Conservation (phyloP, 2,329 filamentous ascomycete genomes). For the Cryphonectria carpinicola region DNA sequence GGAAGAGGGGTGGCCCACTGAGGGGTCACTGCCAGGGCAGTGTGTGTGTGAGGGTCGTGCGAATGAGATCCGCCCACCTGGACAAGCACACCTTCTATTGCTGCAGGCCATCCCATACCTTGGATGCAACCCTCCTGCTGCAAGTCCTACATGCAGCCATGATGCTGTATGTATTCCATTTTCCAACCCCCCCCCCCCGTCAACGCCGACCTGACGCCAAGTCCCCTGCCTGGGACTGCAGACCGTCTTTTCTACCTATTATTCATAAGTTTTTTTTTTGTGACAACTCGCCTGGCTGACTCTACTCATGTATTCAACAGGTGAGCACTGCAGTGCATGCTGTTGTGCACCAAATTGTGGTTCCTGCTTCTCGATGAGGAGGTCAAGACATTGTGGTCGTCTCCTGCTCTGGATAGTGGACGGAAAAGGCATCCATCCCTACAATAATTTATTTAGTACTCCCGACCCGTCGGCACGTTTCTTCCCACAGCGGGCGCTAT, state of each 20-base stretch:
- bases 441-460: neutral
- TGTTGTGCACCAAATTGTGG: neutral
- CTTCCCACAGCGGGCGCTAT: neutral
- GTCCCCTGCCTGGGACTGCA: neutral
- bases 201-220: constrained; percentile 2
- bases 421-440: neutral
- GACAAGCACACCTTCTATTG: neutral
- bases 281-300: neutral
- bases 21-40: neutral
- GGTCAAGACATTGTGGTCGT: neutral
- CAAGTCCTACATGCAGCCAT: neutral
- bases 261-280: neutral
- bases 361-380: neutral
- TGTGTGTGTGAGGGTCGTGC: constrained; percentile 9
- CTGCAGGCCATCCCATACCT: neutral
- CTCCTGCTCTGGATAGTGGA: neutral
- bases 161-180: neutral
- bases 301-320: neutral
- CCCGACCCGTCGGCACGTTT: neutral
- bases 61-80: constrained; percentile 11
- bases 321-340: neutral
- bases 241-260: neutral
- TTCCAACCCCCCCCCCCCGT: neutral
- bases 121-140: neutral
- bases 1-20: constrained; percentile 1